These are phyloP conservation scores for Lecanosticta acicola DNA, from an alignment of 2,329 filamentous ascomycete species.

Conservation along the genomic window DNA sequence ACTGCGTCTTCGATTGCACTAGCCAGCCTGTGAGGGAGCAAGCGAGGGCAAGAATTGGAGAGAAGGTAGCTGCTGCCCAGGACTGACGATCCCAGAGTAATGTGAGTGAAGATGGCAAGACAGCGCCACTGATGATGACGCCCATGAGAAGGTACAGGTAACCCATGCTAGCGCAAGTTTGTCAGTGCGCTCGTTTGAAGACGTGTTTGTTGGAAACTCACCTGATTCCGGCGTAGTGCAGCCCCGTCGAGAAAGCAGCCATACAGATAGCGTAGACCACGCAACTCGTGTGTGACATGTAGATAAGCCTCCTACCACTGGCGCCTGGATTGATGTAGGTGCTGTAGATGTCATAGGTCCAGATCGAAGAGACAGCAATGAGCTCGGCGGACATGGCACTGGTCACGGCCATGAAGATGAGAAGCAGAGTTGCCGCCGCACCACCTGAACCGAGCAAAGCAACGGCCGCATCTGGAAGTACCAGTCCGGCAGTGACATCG, in stretches of 20 bases:
- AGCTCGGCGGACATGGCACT: conserved; percentile 76
- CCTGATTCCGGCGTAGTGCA: conserved; percentile 52
- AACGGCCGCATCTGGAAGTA: conserved; percentile 78
- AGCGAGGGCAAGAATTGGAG: conserved; percentile 62
- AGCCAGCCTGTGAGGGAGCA: conserved; percentile 71
- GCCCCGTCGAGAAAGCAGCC: conserved; percentile 69
- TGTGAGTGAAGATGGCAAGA: conserved; percentile 70
- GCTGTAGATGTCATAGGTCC: conserved; percentile 83
- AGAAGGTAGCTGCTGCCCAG: conserved; percentile 64
- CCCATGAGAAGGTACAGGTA: conserved; percentile 90
- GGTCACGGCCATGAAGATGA: conserved; percentile 88
- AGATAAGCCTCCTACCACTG: conserved; percentile 69
- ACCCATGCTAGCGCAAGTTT: conserved; percentile 65
- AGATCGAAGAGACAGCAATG: conserved; percentile 81
- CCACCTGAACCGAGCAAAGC: conserved; percentile 77
- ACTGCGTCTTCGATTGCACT: conserved; percentile 65
- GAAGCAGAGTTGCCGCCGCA: conserved; percentile 68
- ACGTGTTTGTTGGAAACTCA: not conserved
- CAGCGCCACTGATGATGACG: conserved; percentile 75
- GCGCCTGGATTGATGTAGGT: conserved; percentile 78
- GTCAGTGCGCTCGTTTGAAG: not conserved
- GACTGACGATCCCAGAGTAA: conserved; percentile 78
- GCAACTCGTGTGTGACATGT: conserved; percentile 69
- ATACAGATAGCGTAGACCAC: conserved; percentile 71
- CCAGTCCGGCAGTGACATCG: conserved; percentile 77